Evolutionary conservation across 2,329 filamentous ascomycete species (phyloP).

Genomic region (Didymella glomerata): DNA sequence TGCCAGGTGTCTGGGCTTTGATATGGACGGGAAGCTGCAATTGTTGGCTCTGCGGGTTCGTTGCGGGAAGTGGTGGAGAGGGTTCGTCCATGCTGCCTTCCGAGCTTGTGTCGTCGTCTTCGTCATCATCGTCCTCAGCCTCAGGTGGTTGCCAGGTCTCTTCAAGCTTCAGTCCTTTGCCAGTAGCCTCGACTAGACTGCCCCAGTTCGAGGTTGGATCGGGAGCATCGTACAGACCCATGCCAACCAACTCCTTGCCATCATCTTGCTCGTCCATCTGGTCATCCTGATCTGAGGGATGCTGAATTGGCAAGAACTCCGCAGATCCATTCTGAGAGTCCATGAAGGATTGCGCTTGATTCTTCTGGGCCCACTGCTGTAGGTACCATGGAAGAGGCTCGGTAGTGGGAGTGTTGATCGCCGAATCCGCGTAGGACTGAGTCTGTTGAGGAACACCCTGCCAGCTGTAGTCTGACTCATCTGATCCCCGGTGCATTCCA

Average conservation of each 20-base stretch:
- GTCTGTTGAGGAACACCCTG: conserved; percentile 36
- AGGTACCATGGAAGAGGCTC: conserved; percentile 50
- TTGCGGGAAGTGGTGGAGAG: conserved; percentile 38
- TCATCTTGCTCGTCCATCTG: conserved; percentile 66
- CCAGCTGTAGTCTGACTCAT: conserved; percentile 44
- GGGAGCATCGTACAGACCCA: conserved; percentile 81
- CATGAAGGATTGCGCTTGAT: conserved; percentile 35
- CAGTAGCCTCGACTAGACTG: conserved; percentile 59
- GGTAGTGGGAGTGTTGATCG: conserved; percentile 43
- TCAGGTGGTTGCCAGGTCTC: conserved; percentile 77
- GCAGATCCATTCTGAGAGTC: conserved; percentile 33
- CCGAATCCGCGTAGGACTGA: conserved; percentile 36
- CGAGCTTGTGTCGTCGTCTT: conserved; percentile 53
- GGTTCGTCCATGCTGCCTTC: conserved; percentile 56
- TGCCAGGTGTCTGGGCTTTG: conserved; percentile 40
- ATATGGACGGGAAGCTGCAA: conserved; percentile 38
- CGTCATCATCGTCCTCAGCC: conserved; percentile 58
- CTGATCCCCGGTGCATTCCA: conserved; percentile 32
- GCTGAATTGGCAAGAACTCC: conserved; percentile 63
- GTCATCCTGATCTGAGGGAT: conserved; percentile 55
- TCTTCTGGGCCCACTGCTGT: conserved; percentile 49
- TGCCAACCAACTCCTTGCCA: conserved; percentile 79
- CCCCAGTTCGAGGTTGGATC: conserved; percentile 66
- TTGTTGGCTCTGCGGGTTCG: conserved; percentile 30
- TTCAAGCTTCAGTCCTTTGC: conserved; percentile 81